These are phyloP conservation scores for Hymenotorrendiella dingleyae DNA, from an alignment of 2,329 filamentous ascomycete genomes.

Conservation along the genomic window DNA sequence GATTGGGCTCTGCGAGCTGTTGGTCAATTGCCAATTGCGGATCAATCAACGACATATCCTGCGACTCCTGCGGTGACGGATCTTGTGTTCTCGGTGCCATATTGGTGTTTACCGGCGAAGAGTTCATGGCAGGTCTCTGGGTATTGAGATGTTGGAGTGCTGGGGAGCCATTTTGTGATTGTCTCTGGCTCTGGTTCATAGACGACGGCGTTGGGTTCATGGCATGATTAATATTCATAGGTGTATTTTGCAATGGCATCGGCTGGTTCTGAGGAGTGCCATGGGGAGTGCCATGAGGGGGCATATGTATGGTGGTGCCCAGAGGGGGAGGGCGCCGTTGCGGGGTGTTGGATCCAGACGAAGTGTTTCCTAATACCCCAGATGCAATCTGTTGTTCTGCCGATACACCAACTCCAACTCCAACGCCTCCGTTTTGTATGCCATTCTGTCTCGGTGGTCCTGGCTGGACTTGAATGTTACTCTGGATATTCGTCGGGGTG, in stretches of 20 bases:
- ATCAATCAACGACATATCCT: conserved; percentile 31
- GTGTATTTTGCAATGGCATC: conserved; percentile 11
- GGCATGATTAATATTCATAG: conserved; percentile 29
- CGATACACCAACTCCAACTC: conserved; percentile 18
- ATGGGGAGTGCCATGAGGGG: conserved; percentile 23
- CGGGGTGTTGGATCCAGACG: conserved; percentile 23
- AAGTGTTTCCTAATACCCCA: conserved; percentile 27
- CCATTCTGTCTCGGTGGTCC: conserved; percentile 22
- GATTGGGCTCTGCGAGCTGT: conserved; percentile 19
- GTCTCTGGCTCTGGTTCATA: conserved; percentile 22
- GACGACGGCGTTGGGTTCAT: conserved; percentile 21
- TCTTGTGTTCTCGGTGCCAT: conserved; percentile 21
- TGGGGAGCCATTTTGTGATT: conserved; percentile 28
- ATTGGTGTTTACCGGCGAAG: conserved; percentile 23
- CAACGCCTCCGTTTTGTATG: conserved; percentile 8
- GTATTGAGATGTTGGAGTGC: conserved; percentile 21
- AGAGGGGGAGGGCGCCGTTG: conserved; percentile 29
- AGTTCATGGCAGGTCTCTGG: conserved; percentile 22
- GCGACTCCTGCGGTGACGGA: conserved; percentile 18
- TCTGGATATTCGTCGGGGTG: conserved; percentile 22
- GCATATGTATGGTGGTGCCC: conserved; percentile 29
- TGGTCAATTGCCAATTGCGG: conserved; percentile 29
- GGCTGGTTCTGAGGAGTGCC: conserved; percentile 21
- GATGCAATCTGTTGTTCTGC: conserved; percentile 32
- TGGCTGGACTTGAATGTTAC: conserved; percentile 14